A percentile compares a stretch with the other conserved stretches of the same genome.
phyloP scores from a whole-genome alignment of 768 basidiomycete species.

The Rhodotorula kratochvilovae region DNA sequence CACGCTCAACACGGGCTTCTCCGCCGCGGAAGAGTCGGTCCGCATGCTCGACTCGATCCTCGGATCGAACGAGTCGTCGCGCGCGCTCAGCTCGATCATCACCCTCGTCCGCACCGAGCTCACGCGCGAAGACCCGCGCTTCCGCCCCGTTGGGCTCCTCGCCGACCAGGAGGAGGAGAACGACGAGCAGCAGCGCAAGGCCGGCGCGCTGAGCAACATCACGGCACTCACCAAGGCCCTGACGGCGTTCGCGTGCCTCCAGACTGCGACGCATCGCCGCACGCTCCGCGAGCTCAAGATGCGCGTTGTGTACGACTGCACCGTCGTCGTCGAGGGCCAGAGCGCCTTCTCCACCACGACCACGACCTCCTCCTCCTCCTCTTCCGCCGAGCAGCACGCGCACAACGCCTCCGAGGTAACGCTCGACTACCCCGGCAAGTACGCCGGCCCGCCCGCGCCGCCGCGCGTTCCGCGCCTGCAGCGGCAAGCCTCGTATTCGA shows the following conservation, averaged over 20 bases:
- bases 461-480: neutral
- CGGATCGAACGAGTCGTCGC: conserved; percentile 49
- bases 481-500: neutral
- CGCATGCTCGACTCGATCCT: conserved; percentile 45
- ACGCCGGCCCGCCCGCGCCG: conserved; percentile 8
- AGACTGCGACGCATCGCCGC: conserved; percentile 47
- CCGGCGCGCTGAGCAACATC: conserved; percentile 42
- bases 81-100: conserved; percentile 48
- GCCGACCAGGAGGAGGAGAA: conserved; percentile 38
- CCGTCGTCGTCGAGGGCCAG: conserved; percentile 41
- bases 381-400: neutral
- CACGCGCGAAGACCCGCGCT: conserved; percentile 44
- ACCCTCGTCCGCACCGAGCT: conserved; percentile 47
- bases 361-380: neutral
- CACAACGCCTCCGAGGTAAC: neutral
- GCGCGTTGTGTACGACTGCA: conserved; percentile 48
- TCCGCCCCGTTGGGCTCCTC: neutral
- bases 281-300: conserved; percentile 44
- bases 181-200: neutral
- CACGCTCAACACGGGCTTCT: conserved; percentile 44
- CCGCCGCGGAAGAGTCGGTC: conserved; percentile 44
- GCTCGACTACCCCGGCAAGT: neutral
- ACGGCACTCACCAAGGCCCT: conserved; percentile 49
- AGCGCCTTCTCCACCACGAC: conserved; percentile 1
- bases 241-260: conserved; percentile 50